Base-by-base conservation (phyloP, 345 rosid species). In the Eucalyptus leucophloia region DNA sequence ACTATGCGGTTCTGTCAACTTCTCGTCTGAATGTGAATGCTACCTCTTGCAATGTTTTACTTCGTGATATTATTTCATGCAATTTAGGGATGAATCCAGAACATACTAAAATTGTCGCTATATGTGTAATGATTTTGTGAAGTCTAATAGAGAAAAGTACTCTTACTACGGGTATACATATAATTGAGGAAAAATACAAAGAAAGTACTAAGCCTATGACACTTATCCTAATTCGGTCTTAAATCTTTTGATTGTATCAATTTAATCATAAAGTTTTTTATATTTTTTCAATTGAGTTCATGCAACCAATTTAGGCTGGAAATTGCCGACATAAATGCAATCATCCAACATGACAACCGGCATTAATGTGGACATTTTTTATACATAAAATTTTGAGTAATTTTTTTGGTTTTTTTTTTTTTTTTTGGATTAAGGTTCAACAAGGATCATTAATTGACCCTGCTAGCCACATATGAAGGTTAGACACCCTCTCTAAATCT, bases 331-430 rank as follows among this genome's bases (percentile, higher is more conserved):
- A 1, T 60, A 13, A 30, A 60, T 0, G 4, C 9, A 12, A 12
- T 0, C 32, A 6, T 60, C 32, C n/a, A 12, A 60, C 0, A 0
- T 60, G 69, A 0, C 32, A 60, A 12, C 0, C 0, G 1, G 15
- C 16, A 28, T 13, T 13, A 30, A 60, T 30, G 17, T 28, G 4
- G 4, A 60, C 32, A 60, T 28, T 12, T 60, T 58, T 26, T 26
- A 26, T 26, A 24, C 13, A 60, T 12, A 12, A 60, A 60, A 28
- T 60, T 60, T 60, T 60, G 17, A 60, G n/a, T 60, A 56, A 24
- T 6, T 60, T 28, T 60, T 60, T 12, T 1, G 0, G 7, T 28
- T 60, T 13, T 49, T 4, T 47, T 8, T 5, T 10, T 5, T 26
- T 12, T 60, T 60, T 60, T 12, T 5, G 16, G 32, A 58, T 12